These are phyloP conservation scores for Panaeolus papilionaceus DNA, from an alignment of 768 basidiomycete genomes.

Conservation along the genomic window DNA sequence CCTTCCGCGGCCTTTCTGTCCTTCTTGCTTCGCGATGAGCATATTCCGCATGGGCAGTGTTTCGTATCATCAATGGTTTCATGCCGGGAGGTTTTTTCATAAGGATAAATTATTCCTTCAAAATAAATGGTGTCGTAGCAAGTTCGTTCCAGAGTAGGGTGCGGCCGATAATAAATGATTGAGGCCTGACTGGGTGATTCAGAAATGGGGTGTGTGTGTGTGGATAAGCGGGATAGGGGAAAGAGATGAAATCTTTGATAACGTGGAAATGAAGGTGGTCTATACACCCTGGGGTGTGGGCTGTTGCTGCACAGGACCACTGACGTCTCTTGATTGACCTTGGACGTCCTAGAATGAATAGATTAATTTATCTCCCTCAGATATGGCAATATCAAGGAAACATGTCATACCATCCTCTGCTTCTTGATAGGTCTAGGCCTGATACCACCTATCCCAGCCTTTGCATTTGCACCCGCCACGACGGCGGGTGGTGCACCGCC, in stretches of 20 bases:
- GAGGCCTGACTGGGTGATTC: not conserved
- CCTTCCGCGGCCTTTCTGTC: not conserved
- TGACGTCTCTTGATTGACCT: conserved; percentile 65
- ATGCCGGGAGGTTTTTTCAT: not conserved
- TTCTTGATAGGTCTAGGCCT: conserved; percentile 79
- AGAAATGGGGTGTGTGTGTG: not conserved
- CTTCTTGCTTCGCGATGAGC: not conserved
- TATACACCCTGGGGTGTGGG: conserved; percentile 77
- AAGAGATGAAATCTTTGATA: not conserved
- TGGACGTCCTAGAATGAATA: conserved; percentile 56
- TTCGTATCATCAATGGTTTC: conserved; percentile 1
- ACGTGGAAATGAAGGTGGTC: conserved; percentile 8
- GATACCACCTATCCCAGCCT: conserved; percentile 61
- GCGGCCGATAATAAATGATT: not conserved
- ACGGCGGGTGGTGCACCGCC: conserved; percentile 32
- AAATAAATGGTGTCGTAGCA: conserved; percentile 11
- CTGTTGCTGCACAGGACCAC: conserved; percentile 67
- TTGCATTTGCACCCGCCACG: conserved; percentile 56
- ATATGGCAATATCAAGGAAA: conserved; percentile 18
- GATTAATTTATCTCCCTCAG: conserved; percentile 10
- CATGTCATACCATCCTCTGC: conserved; percentile 67
- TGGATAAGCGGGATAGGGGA: not conserved
- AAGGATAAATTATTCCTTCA: conserved; percentile 12
- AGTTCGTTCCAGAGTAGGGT: conserved; percentile 5
- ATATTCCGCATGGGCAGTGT: not conserved